Evolutionary conservation across 1,139 yeast species (phyloP), one percentile per base, ranked within the genome.

Genomic region (Saccharomycopsis hybrid): DNA sequence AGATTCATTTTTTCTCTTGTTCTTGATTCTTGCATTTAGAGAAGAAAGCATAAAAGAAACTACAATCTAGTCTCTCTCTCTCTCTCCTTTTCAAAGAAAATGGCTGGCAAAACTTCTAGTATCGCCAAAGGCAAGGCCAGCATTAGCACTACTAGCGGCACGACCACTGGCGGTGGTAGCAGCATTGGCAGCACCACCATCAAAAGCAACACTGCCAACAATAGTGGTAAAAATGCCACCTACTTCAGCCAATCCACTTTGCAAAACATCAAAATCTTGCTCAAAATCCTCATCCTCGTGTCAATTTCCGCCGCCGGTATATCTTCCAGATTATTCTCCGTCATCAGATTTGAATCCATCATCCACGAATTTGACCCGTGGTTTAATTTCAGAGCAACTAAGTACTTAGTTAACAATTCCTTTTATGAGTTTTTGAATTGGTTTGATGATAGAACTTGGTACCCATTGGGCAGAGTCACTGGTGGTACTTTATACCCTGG

Each of bases 371-470:
- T 92, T 64, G 98, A 94, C 69, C 97, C 98, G 37, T 92, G 98
- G 98, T 94, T 94, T 75, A 92, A 92, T 67, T 92, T 80, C 71
- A 73, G 98, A 59, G 98, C 98, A 44, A 86, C 98, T 29, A 86
- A 86, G 65, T 88, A 89, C 67, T 76, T 92, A 58, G 95, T 88
- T 24, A 72, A 78, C 49, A 82, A 89, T 64, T 84, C 94, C 3
- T 90, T 80, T 66, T 85, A 89, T 69, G 92, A 89, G 57, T 94
- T 94, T 62, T 76, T 92, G 65, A 94, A 94, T 66, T 94, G 98
- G 98, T 94, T 94, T 62, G 99, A 94, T 65, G 97, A 92, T 66
- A 79, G 96, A 63, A 92, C 98, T 30, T 94, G 99, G 99, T 94
- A 94, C 66, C 99, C 99, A 25, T 74, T 94, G 57, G 99, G 99